Percentiles rank a stretch among this genome's conserved stretches.
phyloP scores from a whole-genome alignment of 129 eudicot species.

The Flaveria ramosissima region DNA sequence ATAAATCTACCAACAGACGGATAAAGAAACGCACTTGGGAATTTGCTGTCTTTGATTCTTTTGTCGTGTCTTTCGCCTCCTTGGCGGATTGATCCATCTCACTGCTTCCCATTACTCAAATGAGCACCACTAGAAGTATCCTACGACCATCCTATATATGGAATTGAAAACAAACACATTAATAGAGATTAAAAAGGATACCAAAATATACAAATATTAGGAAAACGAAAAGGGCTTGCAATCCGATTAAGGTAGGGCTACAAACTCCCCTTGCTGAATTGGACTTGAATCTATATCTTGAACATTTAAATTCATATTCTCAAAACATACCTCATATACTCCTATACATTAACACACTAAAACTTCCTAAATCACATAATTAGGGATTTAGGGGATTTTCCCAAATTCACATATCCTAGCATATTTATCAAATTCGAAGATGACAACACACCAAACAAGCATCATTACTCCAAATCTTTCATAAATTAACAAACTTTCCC shows the following conservation, averaged over 20 bases:
- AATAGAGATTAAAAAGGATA: neutral
- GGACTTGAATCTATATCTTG: no score
- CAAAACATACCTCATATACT: slow-evolving; percentile 15
- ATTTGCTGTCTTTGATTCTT: slow-evolving; percentile 56
- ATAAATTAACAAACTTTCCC: neutral
- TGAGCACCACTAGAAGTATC: slow-evolving; percentile 35
- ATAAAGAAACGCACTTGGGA: slow-evolving; percentile 41
- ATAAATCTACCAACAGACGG: neutral
- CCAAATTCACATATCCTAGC: neutral
- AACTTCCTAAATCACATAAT: slow-evolving; percentile 13
- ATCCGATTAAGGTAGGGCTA: slow-evolving; percentile 1
- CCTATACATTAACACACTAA: slow-evolving; percentile 12
- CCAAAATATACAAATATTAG: neutral
- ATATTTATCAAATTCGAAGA: neutral
- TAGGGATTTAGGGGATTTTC: neutral
- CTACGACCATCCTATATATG: slow-evolving; percentile 51
- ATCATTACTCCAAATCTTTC: neutral
- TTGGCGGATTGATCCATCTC: slow-evolving; percentile 81
- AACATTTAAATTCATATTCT: neutral
- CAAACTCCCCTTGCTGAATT: no score
- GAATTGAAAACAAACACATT: slow-evolving; percentile 13
- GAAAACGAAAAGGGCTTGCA: neutral
- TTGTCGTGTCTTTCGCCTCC: slow-evolving; percentile 64
- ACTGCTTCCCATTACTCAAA: slow-evolving; percentile 83
- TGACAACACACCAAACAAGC: slow-evolving; percentile 15